Evolutionary conservation across 75 land plant species (phyloP), one percentile per base, ranked within the genome.

Genomic region (Selaginella tamariscina): DNA sequence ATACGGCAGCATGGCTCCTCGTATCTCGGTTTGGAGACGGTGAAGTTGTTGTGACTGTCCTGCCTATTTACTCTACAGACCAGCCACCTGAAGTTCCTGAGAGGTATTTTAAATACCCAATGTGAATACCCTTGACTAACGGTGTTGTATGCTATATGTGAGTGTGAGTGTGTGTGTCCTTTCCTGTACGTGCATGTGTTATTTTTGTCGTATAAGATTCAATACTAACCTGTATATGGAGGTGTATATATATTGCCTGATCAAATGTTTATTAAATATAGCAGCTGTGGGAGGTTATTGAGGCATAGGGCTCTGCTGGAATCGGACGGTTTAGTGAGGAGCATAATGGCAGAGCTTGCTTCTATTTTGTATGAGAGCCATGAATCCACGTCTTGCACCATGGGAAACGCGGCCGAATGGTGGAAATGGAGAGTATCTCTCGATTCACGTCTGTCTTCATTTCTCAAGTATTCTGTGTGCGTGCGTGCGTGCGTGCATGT

Each of bases 381-480:
- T 24, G 64, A 72, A 30, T 82, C 89, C 23, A 82, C 82, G 23
- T 82, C 82, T 29, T 64, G 29, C 72, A 75, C 81, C 31, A 32
- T 70, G n/a, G 68, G 65, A 67, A 78, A 75, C 22, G 77, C 79
- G 26, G 68, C 54, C 0, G 65, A 63, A 15, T 88, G 98, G 98
- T 93, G 98, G 98, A 69, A 64, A 5, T 72, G 74, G 68, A 84
- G 94, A 75, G 78, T 66, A 30, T 44, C 65, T 24, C 89, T 93
- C 56, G 85, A 93, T 74, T 60, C 79, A 28, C 66, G 80, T 15
- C 84, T 93, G 57, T 67, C 68, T 31, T 69, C 75, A 39, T 72
- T 88, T 5, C 71, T 93, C 31, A 78, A 79, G 89, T 88, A 65
- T 31, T 65, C n/a, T 27, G n/a, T 11, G n/a, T n/a, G n/a, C n/a